phyloP scores from a whole-genome alignment of 2,329 filamentous ascomycete genomes.

The Colletotrichum abscissum region DNA sequence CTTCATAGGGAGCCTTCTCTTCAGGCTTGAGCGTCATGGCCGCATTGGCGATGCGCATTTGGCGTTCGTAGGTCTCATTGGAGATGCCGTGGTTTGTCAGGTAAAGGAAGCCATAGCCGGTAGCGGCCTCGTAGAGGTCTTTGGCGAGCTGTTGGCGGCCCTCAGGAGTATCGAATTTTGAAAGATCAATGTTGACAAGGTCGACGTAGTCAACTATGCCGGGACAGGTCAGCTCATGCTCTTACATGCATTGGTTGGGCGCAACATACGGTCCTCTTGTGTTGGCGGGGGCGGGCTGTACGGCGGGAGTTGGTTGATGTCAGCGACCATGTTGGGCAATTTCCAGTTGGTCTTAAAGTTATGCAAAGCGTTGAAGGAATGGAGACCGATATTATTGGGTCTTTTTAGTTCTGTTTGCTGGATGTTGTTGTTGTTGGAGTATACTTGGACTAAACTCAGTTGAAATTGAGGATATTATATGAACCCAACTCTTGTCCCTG shows the following conservation, averaged over 20 bases:
- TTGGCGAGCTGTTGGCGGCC: conserved; percentile 42
- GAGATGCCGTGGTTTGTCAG: conserved; percentile 43
- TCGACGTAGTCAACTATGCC: conserved; percentile 42
- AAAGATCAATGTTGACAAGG: conserved; percentile 42
- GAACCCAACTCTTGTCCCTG: background rate
- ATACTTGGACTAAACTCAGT: background rate
- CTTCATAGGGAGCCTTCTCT: conserved; percentile 43
- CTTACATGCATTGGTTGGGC: too few relatives aligned
- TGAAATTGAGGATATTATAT: conserved; percentile 6
- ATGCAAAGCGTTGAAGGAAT: background rate
- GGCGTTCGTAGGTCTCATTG: conserved; percentile 40
- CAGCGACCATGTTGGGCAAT: conserved; percentile 19
- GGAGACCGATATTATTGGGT: background rate
- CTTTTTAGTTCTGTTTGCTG: background rate
- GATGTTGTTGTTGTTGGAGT: background rate
- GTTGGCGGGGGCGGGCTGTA: conserved; percentile 22
- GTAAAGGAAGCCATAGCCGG: conserved; percentile 40
- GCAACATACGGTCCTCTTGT: conserved; percentile 24
- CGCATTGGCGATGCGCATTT: conserved; percentile 43
- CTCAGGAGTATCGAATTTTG: conserved; percentile 42
- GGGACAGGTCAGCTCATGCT: background rate
- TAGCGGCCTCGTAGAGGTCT: conserved; percentile 43
- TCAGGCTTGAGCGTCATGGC: conserved; percentile 42
- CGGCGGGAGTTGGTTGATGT: conserved; percentile 18
- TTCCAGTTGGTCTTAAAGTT: background rate